Evolutionary conservation across 352 stramenopile genomes (phyloP).

Genomic region (Globisporangium emineosum): DNA sequence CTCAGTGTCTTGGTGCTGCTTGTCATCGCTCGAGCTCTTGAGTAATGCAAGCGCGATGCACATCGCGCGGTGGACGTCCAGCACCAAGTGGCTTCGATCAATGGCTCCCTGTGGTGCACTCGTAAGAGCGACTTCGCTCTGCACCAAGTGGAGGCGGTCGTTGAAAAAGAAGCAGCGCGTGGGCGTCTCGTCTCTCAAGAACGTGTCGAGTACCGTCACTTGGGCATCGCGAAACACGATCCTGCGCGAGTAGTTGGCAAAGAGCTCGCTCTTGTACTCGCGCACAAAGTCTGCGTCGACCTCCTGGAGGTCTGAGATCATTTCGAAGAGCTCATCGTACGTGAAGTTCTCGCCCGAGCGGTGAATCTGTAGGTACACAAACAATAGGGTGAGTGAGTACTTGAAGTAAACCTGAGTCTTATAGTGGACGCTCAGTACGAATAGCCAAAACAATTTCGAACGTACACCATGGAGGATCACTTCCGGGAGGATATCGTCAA

Average conservation of each 20-base stretch:
- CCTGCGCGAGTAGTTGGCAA: slow-evolving; percentile 48
- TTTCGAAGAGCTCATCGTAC: slow-evolving; percentile 55
- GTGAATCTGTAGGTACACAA: slow-evolving; percentile 47
- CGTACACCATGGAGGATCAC: slow-evolving; percentile 65
- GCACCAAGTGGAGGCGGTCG: slow-evolving; percentile 61
- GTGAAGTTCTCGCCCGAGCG: slow-evolving; percentile 72
- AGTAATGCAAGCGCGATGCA: slow-evolving; percentile 40
- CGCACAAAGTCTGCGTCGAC: slow-evolving; percentile 50
- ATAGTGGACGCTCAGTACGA: background rate
- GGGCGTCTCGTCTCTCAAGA: slow-evolving; percentile 27
- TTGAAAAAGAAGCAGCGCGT: slow-evolving; percentile 76
- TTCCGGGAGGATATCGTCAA: slow-evolving; percentile 58
- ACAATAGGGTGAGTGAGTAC: background rate
- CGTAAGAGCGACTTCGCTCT: slow-evolving; percentile 62
- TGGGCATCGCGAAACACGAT: slow-evolving; percentile 51
- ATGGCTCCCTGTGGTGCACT: slow-evolving; percentile 12
- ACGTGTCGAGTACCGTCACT: slow-evolving; percentile 64
- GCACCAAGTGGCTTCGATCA: slow-evolving; percentile 41
- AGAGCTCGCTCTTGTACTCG: slow-evolving; percentile 57
- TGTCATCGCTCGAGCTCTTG: background rate
- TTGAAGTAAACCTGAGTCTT: background rate
- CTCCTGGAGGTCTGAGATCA: slow-evolving; percentile 56
- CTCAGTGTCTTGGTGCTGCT: background rate
- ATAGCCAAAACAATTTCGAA: background rate
- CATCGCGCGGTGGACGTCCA: slow-evolving; percentile 72